Evolutionary conservation across 345 rosid species (phyloP).

Genomic region (Iberis pinnata): DNA sequence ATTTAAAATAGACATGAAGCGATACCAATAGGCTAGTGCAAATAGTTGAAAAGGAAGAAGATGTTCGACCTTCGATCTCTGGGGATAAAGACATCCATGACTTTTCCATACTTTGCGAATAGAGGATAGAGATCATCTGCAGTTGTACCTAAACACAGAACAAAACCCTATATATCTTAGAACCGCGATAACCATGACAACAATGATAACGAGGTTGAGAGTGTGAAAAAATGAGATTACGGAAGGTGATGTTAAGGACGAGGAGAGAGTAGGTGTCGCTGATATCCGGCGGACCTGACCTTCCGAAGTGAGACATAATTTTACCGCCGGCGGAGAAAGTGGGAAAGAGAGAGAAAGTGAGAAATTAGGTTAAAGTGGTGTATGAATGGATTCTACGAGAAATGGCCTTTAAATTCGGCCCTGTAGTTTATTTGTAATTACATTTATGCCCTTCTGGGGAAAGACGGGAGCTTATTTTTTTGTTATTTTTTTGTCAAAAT

Average conservation of each 20-base stretch:
- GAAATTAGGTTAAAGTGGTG: slow-evolving; percentile 18
- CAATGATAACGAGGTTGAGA: background rate
- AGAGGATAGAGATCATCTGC: slow-evolving; percentile 86
- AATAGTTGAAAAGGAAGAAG: background rate
- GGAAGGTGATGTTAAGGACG: slow-evolving; percentile 79
- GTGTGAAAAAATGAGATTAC: slow-evolving; percentile 30
- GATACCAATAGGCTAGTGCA: slow-evolving; percentile 6
- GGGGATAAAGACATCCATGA: slow-evolving; percentile 74
- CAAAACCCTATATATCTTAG: slow-evolving; percentile 4
- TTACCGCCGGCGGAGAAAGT: slow-evolving; percentile 5
- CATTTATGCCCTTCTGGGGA: too few species aligned
- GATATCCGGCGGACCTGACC: slow-evolving; percentile 77
- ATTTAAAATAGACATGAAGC: background rate
- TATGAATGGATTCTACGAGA: background rate
- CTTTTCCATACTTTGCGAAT: slow-evolving; percentile 82
- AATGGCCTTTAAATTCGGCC: too few species aligned
- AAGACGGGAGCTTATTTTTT: too few species aligned
- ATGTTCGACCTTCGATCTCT: slow-evolving; percentile 62
- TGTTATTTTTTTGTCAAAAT: too few species aligned
- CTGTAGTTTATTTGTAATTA: too few species aligned
- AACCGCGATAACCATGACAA: background rate
- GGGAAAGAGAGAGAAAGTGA: background rate
- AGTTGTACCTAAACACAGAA: slow-evolving; percentile 47
- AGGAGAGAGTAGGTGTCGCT: slow-evolving; percentile 68
- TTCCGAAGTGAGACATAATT: slow-evolving; percentile 72